Evolutionary conservation across 139 green algal species (phyloP).

Genomic region (Chlorella sp.): DNA sequence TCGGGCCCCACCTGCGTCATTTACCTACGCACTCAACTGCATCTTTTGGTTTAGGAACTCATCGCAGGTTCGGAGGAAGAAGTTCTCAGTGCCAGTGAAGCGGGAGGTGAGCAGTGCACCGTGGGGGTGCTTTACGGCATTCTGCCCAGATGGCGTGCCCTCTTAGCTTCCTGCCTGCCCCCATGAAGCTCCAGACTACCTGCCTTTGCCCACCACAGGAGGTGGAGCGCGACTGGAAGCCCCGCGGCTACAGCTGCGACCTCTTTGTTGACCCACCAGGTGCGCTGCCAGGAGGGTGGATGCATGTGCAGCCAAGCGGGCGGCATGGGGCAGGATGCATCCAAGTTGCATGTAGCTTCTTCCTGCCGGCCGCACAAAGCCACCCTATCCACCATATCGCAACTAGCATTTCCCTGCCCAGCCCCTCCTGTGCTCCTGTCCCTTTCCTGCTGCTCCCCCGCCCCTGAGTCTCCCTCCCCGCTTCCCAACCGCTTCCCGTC

Average conservation of each 20-base stretch:
- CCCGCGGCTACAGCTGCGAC: conserved; percentile 10
- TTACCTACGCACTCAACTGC: background rate
- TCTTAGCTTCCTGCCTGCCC: background rate
- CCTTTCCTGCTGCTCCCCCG: background rate
- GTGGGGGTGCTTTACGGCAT: background rate
- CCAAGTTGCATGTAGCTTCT: too few species aligned
- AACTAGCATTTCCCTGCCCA: background rate
- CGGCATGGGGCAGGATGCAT: background rate
- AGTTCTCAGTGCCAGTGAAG: conserved; percentile 4
- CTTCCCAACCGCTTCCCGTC: background rate
- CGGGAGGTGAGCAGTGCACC: background rate
- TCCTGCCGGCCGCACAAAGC: too few species aligned
- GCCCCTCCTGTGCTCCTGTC: background rate
- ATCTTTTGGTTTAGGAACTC: background rate
- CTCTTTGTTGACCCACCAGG: conserved; percentile 28
- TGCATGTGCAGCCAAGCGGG: background rate
- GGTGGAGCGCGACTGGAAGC: conserved; percentile 27
- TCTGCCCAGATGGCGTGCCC: background rate
- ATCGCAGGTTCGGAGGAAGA: conserved; percentile 10
- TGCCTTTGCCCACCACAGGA: background rate
- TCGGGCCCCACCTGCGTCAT: background rate
- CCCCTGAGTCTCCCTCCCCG: background rate
- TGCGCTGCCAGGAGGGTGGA: background rate
- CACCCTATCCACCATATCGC: too few species aligned
- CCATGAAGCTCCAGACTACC: background rate